Evolutionary conservation across 805 yeast species (phyloP).

Genomic region (Saccharomycopsis oosterbeekiorum): DNA sequence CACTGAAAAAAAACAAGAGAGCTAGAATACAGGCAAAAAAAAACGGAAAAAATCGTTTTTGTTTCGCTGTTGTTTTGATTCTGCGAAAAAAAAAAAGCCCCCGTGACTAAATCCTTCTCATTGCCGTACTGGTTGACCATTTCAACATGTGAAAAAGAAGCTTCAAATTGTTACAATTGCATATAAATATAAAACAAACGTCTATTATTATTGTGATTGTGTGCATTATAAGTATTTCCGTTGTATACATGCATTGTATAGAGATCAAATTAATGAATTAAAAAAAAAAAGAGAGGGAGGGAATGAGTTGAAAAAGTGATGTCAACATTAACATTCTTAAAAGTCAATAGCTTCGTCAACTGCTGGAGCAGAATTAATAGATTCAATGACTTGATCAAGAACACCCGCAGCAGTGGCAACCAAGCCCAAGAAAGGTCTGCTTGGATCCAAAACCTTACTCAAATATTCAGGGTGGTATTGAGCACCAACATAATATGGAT

Average conservation of each 20-base stretch:
- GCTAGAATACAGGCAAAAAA: too few relatives aligned
- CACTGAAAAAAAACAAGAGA: background rate
- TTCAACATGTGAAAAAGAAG: background rate
- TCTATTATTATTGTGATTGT: background rate
- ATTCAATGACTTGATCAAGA: conserved; percentile 53
- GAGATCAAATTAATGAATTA: background rate
- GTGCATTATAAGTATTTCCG: background rate
- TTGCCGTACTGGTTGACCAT: background rate
- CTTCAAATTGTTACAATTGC: background rate
- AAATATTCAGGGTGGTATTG: conserved; percentile 98
- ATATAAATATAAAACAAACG: background rate
- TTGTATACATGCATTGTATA: background rate
- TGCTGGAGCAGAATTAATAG: conserved; percentile 19
- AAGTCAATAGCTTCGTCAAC: conserved; percentile 23
- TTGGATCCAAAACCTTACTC: conserved; percentile 93
- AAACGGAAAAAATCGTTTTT: background rate
- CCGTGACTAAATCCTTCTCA: background rate
- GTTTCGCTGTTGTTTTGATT: background rate
- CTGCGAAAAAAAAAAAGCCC: background rate
- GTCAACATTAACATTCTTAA: conserved; percentile 11
- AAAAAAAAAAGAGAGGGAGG: background rate
- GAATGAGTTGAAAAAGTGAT: too few relatives aligned
- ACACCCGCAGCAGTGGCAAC: conserved; percentile 90
- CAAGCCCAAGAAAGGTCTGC: conserved; percentile 91
- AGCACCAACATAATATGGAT: conserved; percentile 87